Conservation (phyloP, 192 early-diverging fungal genomes). For the Mortierella alpina region DNA sequence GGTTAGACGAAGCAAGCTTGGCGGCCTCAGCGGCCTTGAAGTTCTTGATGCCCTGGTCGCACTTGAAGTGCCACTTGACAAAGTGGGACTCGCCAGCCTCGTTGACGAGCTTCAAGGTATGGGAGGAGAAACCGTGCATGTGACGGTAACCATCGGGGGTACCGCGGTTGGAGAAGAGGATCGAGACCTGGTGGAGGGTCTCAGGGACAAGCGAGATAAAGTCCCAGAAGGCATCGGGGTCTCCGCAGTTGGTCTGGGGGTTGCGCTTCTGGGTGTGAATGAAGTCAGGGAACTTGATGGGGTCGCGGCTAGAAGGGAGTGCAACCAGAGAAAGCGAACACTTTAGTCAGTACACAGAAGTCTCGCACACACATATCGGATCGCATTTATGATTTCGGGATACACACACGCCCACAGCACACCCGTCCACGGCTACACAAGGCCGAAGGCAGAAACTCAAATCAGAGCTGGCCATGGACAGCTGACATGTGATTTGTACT, state of each 20-base stretch:
- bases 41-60: constrained; percentile 71
- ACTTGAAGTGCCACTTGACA: constrained; percentile 74
- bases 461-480: neutral
- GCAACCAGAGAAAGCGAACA: neutral
- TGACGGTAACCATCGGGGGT: constrained; percentile 65
- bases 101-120: constrained; percentile 67
- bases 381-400: neutral
- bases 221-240: constrained; percentile 70
- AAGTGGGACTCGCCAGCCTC: constrained; percentile 63
- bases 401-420: neutral
- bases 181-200: constrained; percentile 69
- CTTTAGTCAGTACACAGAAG: constrained; percentile 13
- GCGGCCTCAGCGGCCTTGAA: constrained; percentile 64
- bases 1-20: constrained; percentile 58
- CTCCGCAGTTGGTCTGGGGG: constrained; percentile 63
- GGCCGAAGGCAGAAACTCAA: no score
- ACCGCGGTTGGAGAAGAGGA: constrained; percentile 69
- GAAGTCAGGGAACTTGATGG: constrained; percentile 66
- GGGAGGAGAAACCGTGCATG: constrained; percentile 67
- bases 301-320: constrained; percentile 43
- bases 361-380: no score
- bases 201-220: constrained; percentile 73
- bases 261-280: constrained; percentile 74
- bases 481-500: constrained; percentile 25
- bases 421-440: no score